These are phyloP conservation scores for Grammothele lineata DNA, from an alignment of 768 basidiomycete species.

Conservation along the genomic window DNA sequence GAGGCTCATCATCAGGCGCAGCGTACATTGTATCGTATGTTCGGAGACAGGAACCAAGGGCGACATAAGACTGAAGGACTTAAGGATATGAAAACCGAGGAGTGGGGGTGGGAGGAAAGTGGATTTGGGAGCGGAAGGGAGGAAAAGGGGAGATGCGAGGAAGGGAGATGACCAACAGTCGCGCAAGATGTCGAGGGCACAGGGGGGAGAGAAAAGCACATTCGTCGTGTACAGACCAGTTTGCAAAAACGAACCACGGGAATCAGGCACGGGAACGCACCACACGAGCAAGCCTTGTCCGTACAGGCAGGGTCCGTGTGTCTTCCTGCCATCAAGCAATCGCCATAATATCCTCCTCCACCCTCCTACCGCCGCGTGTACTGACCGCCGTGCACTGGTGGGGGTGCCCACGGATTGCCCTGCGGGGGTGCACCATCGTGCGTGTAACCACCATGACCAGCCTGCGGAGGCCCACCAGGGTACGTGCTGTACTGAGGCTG, in stretches of 20 bases:
- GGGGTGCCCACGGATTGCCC: constrained; percentile 21
- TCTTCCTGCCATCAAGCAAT: constrained; percentile 11
- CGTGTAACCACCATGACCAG: constrained; percentile 4
- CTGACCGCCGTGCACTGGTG: constrained; percentile 23
- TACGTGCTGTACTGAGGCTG: constrained; percentile 10
- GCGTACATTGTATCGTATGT: constrained; percentile 1
- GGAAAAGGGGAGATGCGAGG: not conserved
- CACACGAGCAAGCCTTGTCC: constrained; percentile 14
- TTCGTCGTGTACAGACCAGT: constrained; percentile 4
- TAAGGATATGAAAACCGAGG: constrained; percentile 12
- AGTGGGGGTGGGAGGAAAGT: too few relatives aligned
- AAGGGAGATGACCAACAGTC: not conserved
- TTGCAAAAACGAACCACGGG: constrained; percentile 1
- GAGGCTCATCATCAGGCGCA: too few relatives aligned
- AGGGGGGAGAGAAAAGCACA: not conserved
- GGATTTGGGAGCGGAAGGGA: not conserved
- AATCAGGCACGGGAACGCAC: constrained; percentile 6
- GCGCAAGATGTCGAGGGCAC: constrained; percentile 6
- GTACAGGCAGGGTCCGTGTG: constrained; percentile 16
- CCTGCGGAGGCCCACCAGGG: constrained; percentile 10
- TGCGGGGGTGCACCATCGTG: constrained; percentile 16
- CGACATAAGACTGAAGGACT: constrained; percentile 4
- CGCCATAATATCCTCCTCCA: constrained; percentile 1
- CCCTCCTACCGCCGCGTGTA: constrained; percentile 20
- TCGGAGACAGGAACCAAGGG: not conserved